Percentiles rank a stretch among this genome's conserved stretches.
Evolutionary conservation across 148 eudicot species (phyloP).

Genomic region (Hydrangea macrophylla): DNA sequence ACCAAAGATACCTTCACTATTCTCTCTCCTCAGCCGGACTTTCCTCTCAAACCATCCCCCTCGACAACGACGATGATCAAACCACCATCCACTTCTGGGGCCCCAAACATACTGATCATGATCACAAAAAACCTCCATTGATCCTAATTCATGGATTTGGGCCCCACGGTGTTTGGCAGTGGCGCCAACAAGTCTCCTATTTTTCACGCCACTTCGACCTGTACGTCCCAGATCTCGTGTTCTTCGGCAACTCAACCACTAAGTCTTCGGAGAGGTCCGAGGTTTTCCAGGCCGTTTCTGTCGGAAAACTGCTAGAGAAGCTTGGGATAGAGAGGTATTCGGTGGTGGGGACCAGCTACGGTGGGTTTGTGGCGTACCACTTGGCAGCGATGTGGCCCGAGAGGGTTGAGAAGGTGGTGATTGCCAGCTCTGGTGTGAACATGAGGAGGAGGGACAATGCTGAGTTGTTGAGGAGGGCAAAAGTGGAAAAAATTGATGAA

Average conservation of each 20-base stretch:
- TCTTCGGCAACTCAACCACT: constrained; percentile 47
- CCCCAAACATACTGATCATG: constrained; percentile 16
- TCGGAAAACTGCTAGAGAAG: constrained; percentile 41
- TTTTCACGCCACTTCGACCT: constrained; percentile 35
- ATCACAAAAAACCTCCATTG: constrained; percentile 31
- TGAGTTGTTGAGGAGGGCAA: constrained; percentile 35
- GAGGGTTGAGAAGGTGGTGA: constrained; percentile 53
- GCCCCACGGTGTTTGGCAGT: constrained; percentile 47
- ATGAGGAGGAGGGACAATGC: constrained; percentile 29
- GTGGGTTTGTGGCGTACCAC: constrained; percentile 55
- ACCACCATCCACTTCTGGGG: constrained; percentile 58
- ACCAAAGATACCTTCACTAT: constrained; percentile 32
- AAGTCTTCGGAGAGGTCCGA: constrained; percentile 36
- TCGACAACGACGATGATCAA: constrained; percentile 29
- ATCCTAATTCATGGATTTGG: constrained; percentile 58
- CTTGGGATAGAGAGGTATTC: constrained; percentile 37
- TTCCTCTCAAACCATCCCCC: constrained; percentile 18
- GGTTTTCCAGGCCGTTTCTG: constrained; percentile 41
- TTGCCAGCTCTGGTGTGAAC: constrained; percentile 54
- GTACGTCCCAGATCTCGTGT: constrained; percentile 46
- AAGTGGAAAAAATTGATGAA: constrained; percentile 33
- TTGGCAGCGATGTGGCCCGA: constrained; percentile 57
- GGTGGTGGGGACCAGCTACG: constrained; percentile 58
- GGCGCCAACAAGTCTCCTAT: constrained; percentile 38
- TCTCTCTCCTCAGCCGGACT: constrained; percentile 37